These are phyloP conservation scores for Pinus taeda DNA, from an alignment of 75 land plant genomes.

Conservation along the genomic window DNA sequence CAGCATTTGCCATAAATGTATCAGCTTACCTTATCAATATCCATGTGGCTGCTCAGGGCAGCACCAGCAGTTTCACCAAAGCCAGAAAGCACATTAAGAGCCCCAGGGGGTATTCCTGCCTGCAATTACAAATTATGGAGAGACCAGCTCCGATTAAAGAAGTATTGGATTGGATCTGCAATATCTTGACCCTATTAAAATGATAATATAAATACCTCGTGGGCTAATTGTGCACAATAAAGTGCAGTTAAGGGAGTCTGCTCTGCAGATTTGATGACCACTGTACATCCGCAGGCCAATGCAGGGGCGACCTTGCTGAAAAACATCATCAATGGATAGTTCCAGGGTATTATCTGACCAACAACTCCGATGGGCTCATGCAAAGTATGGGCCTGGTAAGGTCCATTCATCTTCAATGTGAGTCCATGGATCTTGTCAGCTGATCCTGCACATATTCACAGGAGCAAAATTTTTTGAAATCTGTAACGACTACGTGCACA, in stretches of 20 bases:
- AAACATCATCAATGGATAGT: constrained; percentile 62
- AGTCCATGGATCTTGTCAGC: constrained; percentile 89
- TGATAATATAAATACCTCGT: constrained; percentile 29
- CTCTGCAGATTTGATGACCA: constrained; percentile 85
- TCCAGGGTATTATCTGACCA: constrained; percentile 87
- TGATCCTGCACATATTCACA: constrained; percentile 13
- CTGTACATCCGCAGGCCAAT: constrained; percentile 73
- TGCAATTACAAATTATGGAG: constrained; percentile 7
- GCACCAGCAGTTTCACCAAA: constrained; percentile 75
- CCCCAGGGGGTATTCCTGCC: constrained; percentile 92
- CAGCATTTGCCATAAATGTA: neutral
- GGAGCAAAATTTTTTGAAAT: neutral
- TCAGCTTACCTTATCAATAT: constrained; percentile 61
- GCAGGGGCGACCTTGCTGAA: constrained; percentile 72
- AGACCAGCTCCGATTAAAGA: neutral
- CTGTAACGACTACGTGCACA: neutral
- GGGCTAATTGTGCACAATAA: constrained; percentile 58
- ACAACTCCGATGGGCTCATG: constrained; percentile 82
- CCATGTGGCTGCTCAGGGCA: constrained; percentile 81
- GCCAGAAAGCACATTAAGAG: constrained; percentile 77
- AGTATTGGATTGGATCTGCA: neutral
- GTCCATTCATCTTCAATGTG: constrained; percentile 60
- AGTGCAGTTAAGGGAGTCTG: constrained; percentile 87
- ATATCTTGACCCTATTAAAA: neutral
- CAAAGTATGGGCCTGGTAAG: constrained; percentile 45